phyloP scores from a whole-genome alignment of 768 basidiomycete species.

The Mycena epipterygia region DNA sequence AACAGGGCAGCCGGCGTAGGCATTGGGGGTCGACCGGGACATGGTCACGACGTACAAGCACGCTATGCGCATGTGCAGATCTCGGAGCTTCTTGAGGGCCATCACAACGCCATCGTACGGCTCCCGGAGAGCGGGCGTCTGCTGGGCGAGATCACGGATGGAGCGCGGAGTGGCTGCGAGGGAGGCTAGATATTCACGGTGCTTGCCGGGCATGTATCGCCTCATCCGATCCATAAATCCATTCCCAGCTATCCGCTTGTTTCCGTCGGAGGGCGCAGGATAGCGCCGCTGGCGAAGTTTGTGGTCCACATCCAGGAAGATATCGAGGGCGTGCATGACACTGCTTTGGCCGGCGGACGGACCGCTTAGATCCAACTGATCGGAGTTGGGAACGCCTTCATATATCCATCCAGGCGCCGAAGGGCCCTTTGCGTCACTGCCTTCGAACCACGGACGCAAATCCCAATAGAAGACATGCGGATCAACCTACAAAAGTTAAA shows the following conservation, averaged over 20 bases:
- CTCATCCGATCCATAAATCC: constrained; percentile 96
- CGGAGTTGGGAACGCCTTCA: constrained; percentile 76
- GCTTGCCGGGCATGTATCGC: constrained; percentile 94
- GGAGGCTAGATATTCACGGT: constrained; percentile 85
- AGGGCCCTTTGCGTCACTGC: constrained; percentile 74
- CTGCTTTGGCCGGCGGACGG: constrained; percentile 96
- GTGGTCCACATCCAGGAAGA: constrained; percentile 93
- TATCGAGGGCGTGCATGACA: constrained; percentile 87
- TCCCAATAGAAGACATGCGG: constrained; percentile 92
- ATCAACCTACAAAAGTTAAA: too few relatives aligned
- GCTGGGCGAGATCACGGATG: constrained; percentile 71
- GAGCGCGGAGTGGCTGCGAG: constrained; percentile 72
- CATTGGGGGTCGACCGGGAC: constrained; percentile 70
- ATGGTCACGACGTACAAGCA: constrained; percentile 90
- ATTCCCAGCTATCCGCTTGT: constrained; percentile 75
- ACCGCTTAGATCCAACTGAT: constrained; percentile 79
- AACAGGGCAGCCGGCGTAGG: constrained; percentile 64
- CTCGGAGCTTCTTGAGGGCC: constrained; percentile 86
- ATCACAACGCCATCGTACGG: constrained; percentile 86
- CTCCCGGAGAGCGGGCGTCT: constrained; percentile 70
- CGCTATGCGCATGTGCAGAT: constrained; percentile 91
- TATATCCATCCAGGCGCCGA: constrained; percentile 76
- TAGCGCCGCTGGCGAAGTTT: constrained; percentile 78
- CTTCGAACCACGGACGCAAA: constrained; percentile 94
- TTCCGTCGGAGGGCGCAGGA: constrained; percentile 74